phyloP scores from a whole-genome alignment of 2,329 filamentous ascomycete genomes.

The Neopestalotiopsis sp. region DNA sequence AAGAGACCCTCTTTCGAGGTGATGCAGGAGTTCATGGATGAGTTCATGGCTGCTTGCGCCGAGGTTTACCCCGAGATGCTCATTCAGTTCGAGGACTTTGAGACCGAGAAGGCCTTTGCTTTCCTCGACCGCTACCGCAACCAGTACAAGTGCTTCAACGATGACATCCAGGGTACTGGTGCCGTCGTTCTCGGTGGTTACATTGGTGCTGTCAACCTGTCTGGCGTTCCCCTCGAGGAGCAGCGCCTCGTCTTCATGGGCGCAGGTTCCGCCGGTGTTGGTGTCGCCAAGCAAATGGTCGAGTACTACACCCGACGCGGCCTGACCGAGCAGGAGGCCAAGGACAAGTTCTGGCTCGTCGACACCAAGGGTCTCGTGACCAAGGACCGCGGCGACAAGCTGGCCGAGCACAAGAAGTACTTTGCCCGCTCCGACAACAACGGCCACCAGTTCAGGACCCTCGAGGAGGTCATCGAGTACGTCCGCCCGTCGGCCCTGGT shows the following conservation, averaged over 20 bases:
- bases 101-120: constrained; percentile 87
- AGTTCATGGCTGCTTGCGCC: constrained; percentile 91
- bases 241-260: constrained; percentile 97
- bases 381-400: constrained; percentile 87
- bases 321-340: constrained; percentile 84
- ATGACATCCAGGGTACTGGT: constrained; percentile 97
- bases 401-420: constrained; percentile 87
- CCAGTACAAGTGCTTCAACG: constrained; percentile 95
- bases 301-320: constrained; percentile 96
- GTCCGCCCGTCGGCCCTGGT: constrained; percentile 95
- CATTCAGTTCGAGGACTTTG: constrained; percentile 96
- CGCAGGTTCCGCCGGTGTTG: constrained; percentile 92
- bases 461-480: constrained; percentile 91
- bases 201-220: constrained; percentile 79
- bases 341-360: constrained; percentile 94
- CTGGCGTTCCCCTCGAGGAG: constrained; percentile 83
- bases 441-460: constrained; percentile 74
- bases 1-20: constrained; percentile 79
- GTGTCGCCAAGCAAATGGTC: constrained; percentile 96
- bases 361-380: constrained; percentile 97
- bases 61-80: constrained; percentile 72
- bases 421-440: constrained; percentile 70
- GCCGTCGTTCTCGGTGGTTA: constrained; percentile 82
- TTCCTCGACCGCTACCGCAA: constrained; percentile 90
- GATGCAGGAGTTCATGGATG: constrained; percentile 92